phyloP scores from a whole-genome alignment of 495 filamentous ascomycete genomes.

The Neurospora intermedia region DNA sequence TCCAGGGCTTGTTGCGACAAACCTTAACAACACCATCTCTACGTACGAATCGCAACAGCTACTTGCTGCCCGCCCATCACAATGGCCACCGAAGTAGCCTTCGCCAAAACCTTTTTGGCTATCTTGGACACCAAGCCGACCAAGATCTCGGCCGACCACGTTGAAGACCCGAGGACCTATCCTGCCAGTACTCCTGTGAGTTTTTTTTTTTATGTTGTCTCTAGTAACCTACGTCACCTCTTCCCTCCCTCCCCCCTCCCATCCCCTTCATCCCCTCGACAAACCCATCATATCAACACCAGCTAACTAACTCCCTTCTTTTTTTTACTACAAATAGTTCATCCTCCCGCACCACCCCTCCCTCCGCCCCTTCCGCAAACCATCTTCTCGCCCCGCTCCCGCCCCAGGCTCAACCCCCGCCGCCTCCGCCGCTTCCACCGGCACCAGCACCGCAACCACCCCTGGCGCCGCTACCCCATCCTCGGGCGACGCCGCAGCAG shows the following conservation, averaged over 20 bases:
- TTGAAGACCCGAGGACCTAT: slow-evolving; percentile 68
- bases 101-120: slow-evolving; percentile 73
- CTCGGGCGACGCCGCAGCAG: not conserved
- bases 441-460: not conserved
- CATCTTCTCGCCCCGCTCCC: not conserved
- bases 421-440: not conserved
- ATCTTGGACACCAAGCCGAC: slow-evolving; percentile 63
- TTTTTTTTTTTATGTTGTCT: slow-evolving; percentile 2
- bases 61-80: not conserved
- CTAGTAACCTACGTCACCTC: not conserved
- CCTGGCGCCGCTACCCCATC: not conserved
- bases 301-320: not conserved
- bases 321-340: slow-evolving; percentile 19
- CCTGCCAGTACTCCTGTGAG: slow-evolving; percentile 60
- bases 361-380: slow-evolving; percentile 9
- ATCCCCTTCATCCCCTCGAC: not conserved
- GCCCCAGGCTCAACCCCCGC: not conserved
- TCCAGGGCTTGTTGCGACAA: not conserved
- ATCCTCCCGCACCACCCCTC: slow-evolving; percentile 36
- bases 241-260: not conserved
- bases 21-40: not conserved
- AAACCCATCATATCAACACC: not conserved
- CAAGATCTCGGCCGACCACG: slow-evolving; percentile 74
- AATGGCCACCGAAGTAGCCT: slow-evolving; percentile 56
- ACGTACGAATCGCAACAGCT: not conserved